Base-by-base conservation (phyloP, 192 early-diverging fungal species). In the Linnemannia zychae region DNA sequence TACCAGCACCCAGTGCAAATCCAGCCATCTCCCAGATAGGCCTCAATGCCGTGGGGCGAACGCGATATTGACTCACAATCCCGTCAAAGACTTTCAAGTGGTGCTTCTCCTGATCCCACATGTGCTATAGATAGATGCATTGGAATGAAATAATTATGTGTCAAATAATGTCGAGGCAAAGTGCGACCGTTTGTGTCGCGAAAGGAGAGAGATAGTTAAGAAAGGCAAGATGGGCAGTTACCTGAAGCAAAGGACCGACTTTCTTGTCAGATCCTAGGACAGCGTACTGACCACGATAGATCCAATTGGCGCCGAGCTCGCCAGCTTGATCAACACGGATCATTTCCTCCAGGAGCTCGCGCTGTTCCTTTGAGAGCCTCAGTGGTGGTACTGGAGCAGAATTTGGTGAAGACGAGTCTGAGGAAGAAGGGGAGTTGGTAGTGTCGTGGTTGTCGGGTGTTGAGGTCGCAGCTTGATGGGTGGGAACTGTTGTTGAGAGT, bases 301-400 rank as follows among this genome's bases (percentile, higher is more conserved):
- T 99, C 69, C 90, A 97, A 73, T 98, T 96, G 34, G 98, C 98
- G 2, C 97, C 98, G 6, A 97, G 92, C 83, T 99, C 98, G 38
- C 98, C 98, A 6, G 98, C 97, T 67, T 99, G 98, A 84, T 99
- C 97, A 37, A 99, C 94, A n/a, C 98, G 96, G 37, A 99, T 92
- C 92, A 98, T 96, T 49, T 88, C 88, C 77, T 91, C 91, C 20
- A 96, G 89, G 63, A 93, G 52, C 16, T 90, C 78, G 60, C 91
- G 89, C 77, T 96, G 91, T 22, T 90, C 84, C 28, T 78, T 77
- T 17, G 87, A 91, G 33, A 94, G 65, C 17, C 74, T 80, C 36
- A 85, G 74, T 28, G 83, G 83, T 34, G 83, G 76, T 5, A 77
- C 81, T 18, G 33, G 7, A 13, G 68, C 57, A 20, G 76, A 20